phyloP scores from a whole-genome alignment of 768 basidiomycete genomes.

The Macrolepiota albuminosa region DNA sequence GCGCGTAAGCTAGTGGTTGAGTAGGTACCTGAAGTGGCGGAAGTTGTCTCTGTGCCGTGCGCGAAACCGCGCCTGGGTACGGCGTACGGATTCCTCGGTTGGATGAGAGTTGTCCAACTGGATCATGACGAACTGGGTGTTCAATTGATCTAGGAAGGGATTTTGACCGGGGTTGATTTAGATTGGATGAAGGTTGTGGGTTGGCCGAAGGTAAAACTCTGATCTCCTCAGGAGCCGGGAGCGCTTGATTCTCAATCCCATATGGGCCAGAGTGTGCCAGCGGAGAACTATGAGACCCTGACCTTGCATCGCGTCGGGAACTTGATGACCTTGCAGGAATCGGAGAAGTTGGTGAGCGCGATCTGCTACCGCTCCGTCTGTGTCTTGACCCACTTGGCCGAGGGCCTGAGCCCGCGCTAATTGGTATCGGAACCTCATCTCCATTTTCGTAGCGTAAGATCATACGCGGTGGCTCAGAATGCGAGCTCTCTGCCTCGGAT shows the following conservation, averaged over 20 bases:
- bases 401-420: conserved; percentile 19
- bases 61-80: conserved; percentile 8
- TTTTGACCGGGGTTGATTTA: conserved; percentile 33
- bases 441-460: conserved; percentile 65
- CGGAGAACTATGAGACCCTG: conserved; percentile 33
- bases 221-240: conserved; percentile 56
- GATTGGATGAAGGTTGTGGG: conserved; percentile 27
- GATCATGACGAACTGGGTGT: conserved; percentile 18
- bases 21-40: neutral
- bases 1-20: conserved; percentile 5
- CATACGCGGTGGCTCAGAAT: conserved; percentile 67
- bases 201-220: conserved; percentile 51
- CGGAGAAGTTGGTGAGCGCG: conserved; percentile 24
- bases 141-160: conserved; percentile 41
- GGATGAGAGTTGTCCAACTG: conserved; percentile 17
- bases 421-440: conserved; percentile 59
- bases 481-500: conserved; percentile 45
- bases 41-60: conserved; percentile 7
- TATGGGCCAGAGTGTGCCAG: conserved; percentile 24
- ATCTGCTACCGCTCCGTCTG: conserved; percentile 20
- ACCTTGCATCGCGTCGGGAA: conserved; percentile 31
- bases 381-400: conserved; percentile 18
- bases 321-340: conserved; percentile 16
- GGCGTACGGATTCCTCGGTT: conserved; percentile 18
- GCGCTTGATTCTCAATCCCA: conserved; percentile 14